These are phyloP conservation scores for Agastache rugosa DNA, from an alignment of 257 asterid genomes.

Conservation along the genomic window DNA sequence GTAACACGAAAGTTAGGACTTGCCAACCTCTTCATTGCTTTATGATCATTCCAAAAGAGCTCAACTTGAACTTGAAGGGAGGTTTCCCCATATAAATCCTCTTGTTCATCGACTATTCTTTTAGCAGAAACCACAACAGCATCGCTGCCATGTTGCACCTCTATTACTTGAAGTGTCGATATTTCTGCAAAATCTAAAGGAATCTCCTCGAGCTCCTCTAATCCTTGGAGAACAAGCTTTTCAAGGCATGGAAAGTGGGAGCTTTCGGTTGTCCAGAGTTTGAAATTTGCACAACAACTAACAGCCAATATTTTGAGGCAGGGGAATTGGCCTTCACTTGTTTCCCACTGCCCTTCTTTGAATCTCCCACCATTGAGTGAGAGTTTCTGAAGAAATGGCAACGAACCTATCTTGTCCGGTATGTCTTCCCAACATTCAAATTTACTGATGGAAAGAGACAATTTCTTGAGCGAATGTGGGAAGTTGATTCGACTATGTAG, in stretches of 20 bases:
- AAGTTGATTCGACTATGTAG: not conserved
- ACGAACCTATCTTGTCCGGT: not conserved
- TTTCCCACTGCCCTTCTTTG: not conserved
- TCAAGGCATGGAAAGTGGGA: not conserved
- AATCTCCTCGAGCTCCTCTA: not conserved
- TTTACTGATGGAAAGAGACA: not conserved
- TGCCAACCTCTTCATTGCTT: too few relatives aligned
- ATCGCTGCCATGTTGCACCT: not conserved
- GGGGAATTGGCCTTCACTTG: not conserved
- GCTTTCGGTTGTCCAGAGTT: not conserved
- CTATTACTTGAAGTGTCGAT: not conserved
- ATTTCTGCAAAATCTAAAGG: not conserved
- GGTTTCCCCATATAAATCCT: too few relatives aligned
- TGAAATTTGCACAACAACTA: not conserved
- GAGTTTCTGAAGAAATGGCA: not conserved
- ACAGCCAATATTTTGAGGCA: not conserved
- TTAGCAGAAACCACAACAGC: not conserved
- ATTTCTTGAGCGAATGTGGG: not conserved
- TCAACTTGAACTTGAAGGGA: too few relatives aligned
- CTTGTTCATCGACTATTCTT: too few relatives aligned
- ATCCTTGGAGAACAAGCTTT: not conserved
- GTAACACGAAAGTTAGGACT: too few relatives aligned
- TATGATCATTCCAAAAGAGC: too few relatives aligned
- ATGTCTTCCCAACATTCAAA: not conserved
- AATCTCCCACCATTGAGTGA: not conserved